Evolutionary conservation across 2,329 filamentous ascomycete genomes (phyloP), one percentile per base, ranked within the genome.

Genomic region (Talaromyces sp.): DNA sequence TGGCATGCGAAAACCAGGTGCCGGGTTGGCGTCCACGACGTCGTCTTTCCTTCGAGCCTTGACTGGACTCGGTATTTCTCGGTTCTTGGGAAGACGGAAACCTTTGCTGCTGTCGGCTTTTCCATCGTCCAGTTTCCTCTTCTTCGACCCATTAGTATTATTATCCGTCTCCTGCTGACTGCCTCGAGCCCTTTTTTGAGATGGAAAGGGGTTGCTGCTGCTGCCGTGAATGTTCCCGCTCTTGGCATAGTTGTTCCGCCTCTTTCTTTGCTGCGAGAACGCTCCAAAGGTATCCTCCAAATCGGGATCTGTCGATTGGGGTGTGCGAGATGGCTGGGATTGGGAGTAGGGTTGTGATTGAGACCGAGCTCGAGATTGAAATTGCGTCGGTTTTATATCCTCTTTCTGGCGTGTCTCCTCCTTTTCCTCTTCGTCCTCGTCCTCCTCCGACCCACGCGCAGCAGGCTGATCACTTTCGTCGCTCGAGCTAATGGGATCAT

Each of bases 401-500:
- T 58, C 47, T n/a, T 44, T n/a, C 7, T 27, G 30, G 18, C 31
- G 18, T 18, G 36, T 47, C n/a, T 54, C 36, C 36, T 27, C 44
- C 9, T 27, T 23, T 8, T 23, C 52, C 30, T 57, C 44, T 27
- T 33, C 18, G 23, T 28, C 27, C 16, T 53, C 52, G 57, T 60
- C 51, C 30, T 60, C 51, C 30, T 61, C 40, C 7, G 44, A 47
- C n/a, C 10, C 18, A 47, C n/a, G 10, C n/a, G n/a, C 44, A 3
- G 44, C 7, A 47, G 23, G 44, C 44, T 23, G 44, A 18, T 33
- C 59, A 47, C 16, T 73, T 12, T 75, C 73, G 18, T 74, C 71
- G 28, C 64, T 72, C 2, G 72, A 74, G 60, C 74, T 75, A 4
- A 72, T 27, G 3, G 75, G 75, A 14, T 73, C 73, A 56, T 73